These are phyloP conservation scores for Ceratocystis cubensis DNA, from an alignment of 2,329 filamentous ascomycete genomes.

Conservation along the genomic window DNA sequence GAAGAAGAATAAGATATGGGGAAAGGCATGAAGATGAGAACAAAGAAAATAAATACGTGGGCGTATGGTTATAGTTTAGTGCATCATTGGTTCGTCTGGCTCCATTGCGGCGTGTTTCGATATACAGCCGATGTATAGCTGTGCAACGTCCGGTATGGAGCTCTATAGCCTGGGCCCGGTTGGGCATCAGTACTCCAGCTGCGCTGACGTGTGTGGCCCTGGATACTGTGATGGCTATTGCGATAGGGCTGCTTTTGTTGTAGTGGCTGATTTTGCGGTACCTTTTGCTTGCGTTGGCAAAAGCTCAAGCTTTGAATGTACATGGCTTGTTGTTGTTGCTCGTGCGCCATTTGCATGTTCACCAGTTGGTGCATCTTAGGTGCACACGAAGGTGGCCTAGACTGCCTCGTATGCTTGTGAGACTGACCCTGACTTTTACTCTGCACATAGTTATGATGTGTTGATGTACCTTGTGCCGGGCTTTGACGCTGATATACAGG, in stretches of 20 bases:
- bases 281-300: constrained; percentile 20
- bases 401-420: background rate
- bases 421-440: constrained; percentile 17
- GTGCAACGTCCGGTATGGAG: constrained; percentile 42
- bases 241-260: background rate
- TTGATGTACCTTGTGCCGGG: constrained; percentile 22
- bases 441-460: constrained; percentile 21
- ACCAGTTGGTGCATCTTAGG: constrained; percentile 23
- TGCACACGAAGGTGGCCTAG: constrained; percentile 6
- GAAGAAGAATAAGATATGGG: constrained; percentile 8
- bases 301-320: background rate
- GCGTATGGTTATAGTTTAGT: background rate
- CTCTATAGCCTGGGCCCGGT: constrained; percentile 18
- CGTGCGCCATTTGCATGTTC: constrained; percentile 18
- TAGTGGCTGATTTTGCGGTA: background rate
- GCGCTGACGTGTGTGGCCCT: constrained; percentile 29
- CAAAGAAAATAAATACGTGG: constrained; percentile 9
- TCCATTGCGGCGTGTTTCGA: constrained; percentile 43
- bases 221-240: constrained; percentile 2
- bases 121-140: constrained; percentile 49
- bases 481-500: constrained; percentile 21
- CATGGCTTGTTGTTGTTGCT: constrained; percentile 21
- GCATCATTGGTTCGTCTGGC: constrained; percentile 26
- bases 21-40: constrained; percentile 12
- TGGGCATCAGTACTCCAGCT: constrained; percentile 28